Evolutionary conservation across 2,329 filamentous ascomycete genomes (phyloP).

Genomic region (Xylaria sp.): DNA sequence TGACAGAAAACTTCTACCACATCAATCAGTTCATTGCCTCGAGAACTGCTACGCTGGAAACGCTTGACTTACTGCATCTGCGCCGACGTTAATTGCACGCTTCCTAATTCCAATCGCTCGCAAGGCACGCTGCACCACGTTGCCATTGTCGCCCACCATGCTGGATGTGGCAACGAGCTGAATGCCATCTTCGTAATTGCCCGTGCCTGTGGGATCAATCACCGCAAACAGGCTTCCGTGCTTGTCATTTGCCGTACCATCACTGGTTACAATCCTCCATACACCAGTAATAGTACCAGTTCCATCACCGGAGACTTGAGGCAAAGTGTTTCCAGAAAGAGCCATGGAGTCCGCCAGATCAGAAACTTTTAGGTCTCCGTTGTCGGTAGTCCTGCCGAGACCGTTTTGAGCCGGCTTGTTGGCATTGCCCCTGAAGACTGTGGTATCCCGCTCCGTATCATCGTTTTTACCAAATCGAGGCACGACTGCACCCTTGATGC

Average conservation of each 20-base stretch:
- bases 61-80: slow-evolving; percentile 24
- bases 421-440: slow-evolving; percentile 29
- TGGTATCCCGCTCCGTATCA: slow-evolving; percentile 28
- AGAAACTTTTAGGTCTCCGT: slow-evolving; percentile 23
- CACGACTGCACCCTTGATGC: slow-evolving; percentile 26
- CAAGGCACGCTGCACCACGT: slow-evolving; percentile 29
- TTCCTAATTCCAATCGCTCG: slow-evolving; percentile 29
- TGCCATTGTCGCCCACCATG: slow-evolving; percentile 28
- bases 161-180: slow-evolving; percentile 15
- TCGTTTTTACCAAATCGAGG: slow-evolving; percentile 28
- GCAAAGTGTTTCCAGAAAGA: slow-evolving; percentile 21
- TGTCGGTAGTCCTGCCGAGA: slow-evolving; percentile 28
- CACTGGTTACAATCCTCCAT: slow-evolving; percentile 33
- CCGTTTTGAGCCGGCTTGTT: slow-evolving; percentile 26
- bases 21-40: slow-evolving; percentile 1
- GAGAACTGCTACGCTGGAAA: not conserved
- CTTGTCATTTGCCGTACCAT: slow-evolving; percentile 31
- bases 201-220: slow-evolving; percentile 29
- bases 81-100: slow-evolving; percentile 29
- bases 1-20: slow-evolving; percentile 23
- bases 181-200: slow-evolving; percentile 21
- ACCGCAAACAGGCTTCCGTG: slow-evolving; percentile 29
- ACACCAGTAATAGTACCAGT: slow-evolving; percentile 22
- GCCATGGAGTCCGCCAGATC: slow-evolving; percentile 26
- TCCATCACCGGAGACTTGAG: slow-evolving; percentile 30